A percentile compares a stretch with the other conserved stretches of the same genome.
phyloP scores from a whole-genome alignment of 2,329 filamentous ascomycete species.

The Clonostachys solani region DNA sequence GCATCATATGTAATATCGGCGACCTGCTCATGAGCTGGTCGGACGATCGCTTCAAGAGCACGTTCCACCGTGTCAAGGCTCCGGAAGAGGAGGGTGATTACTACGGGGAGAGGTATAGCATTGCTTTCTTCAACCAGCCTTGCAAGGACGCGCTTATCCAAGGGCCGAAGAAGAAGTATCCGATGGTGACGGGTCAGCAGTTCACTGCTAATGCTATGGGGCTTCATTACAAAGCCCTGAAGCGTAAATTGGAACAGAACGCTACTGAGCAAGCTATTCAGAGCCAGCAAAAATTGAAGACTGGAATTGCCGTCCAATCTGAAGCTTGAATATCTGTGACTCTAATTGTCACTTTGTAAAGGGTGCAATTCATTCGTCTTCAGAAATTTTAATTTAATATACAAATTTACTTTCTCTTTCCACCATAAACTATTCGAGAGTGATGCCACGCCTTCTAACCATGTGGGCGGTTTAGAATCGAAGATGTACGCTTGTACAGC shows the following conservation, averaged over 20 bases:
- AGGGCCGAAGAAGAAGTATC: constrained; percentile 58
- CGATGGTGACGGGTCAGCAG: constrained; percentile 53
- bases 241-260: neutral
- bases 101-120: constrained; percentile 58
- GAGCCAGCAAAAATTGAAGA: too few relatives aligned
- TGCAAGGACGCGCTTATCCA: constrained; percentile 54
- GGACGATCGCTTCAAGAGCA: constrained; percentile 64
- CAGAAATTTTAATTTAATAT: too few relatives aligned
- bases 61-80: constrained; percentile 60
- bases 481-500: too few relatives aligned
- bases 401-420: too few relatives aligned
- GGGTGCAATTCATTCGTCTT: too few relatives aligned
- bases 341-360: too few relatives aligned
- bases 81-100: constrained; percentile 49
- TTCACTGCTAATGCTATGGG: constrained; percentile 37
- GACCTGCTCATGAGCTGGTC: constrained; percentile 65
- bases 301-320: too few relatives aligned
- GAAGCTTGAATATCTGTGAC: too few relatives aligned
- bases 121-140: constrained; percentile 65
- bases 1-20: constrained; percentile 62
- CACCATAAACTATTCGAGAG: too few relatives aligned
- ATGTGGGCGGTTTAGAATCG: too few relatives aligned
- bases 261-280: too few relatives aligned
- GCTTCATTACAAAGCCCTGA: constrained; percentile 4
- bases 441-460: too few relatives aligned